These are phyloP conservation scores for Phytophthora rubi DNA, from an alignment of 352 stramenopile species.

Conservation along the genomic window DNA sequence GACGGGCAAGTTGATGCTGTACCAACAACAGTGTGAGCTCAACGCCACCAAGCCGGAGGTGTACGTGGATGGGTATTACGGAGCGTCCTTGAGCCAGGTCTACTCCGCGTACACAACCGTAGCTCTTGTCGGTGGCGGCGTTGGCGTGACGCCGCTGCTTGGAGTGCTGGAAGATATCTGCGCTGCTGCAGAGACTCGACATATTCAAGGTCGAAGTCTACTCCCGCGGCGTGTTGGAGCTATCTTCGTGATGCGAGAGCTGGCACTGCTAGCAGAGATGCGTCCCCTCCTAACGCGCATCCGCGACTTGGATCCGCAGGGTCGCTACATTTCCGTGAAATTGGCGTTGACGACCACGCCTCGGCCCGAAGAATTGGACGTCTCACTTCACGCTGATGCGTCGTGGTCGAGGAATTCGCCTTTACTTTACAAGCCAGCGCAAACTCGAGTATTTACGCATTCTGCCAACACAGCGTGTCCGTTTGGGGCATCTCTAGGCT, in stretches of 20 bases:
- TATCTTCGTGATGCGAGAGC: constrained; percentile 51
- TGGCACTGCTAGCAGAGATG: constrained; percentile 49
- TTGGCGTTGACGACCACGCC: constrained; percentile 38
- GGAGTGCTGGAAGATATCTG: constrained; percentile 51
- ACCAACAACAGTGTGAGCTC: constrained; percentile 32
- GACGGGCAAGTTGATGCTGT: constrained; percentile 46
- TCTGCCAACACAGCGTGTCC: constrained; percentile 6
- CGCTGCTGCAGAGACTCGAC: constrained; percentile 14
- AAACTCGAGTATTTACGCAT: not conserved
- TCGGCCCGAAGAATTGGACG: constrained; percentile 18
- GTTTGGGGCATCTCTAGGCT: constrained; percentile 4
- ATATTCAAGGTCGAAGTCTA: constrained; percentile 9
- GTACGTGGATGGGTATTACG: constrained; percentile 64
- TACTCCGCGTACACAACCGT: constrained; percentile 47
- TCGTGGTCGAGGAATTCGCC: not conserved
- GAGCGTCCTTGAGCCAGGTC: constrained; percentile 31
- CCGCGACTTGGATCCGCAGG: constrained; percentile 34
- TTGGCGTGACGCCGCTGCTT: constrained; percentile 53
- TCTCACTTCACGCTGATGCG: constrained; percentile 5
- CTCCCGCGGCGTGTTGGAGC: constrained; percentile 34
- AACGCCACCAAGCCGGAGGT: constrained; percentile 30
- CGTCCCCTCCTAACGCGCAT: constrained; percentile 36
- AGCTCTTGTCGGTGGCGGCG: constrained; percentile 51
- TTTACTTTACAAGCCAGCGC: not conserved
- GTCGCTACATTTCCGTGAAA: constrained; percentile 21